Evolutionary conservation across 2,329 filamentous ascomycete species (phyloP).

Genomic region (Microdochium paspali): DNA sequence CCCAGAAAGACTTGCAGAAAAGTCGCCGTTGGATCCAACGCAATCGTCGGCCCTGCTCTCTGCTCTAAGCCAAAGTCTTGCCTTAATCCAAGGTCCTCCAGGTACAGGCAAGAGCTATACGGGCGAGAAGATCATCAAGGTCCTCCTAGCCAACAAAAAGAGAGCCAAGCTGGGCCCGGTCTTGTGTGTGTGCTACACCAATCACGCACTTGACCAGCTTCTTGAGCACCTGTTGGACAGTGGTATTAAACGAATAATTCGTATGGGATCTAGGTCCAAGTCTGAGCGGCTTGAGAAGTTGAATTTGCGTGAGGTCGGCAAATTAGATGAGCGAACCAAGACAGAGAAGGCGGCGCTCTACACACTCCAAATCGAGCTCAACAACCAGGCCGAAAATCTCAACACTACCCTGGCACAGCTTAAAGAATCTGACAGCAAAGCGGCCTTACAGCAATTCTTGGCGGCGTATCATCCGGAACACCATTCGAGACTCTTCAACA

Average conservation of each 20-base stretch:
- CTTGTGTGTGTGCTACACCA: conserved; percentile 41
- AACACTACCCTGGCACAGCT: not conserved
- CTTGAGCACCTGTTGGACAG: conserved; percentile 48
- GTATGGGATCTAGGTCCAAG: conserved; percentile 51
- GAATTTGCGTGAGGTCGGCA: conserved; percentile 35
- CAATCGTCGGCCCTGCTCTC: conserved; percentile 42
- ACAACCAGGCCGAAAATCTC: conserved; percentile 1
- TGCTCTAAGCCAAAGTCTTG: conserved; percentile 41
- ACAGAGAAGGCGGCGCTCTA: conserved; percentile 23
- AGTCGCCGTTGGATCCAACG: conserved; percentile 40
- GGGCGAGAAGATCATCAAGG: conserved; percentile 49
- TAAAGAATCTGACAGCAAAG: conserved; percentile 1
- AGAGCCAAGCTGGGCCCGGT: conserved; percentile 35
- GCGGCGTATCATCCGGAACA: conserved; percentile 8
- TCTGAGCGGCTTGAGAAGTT: conserved; percentile 37
- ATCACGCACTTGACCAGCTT: conserved; percentile 43
- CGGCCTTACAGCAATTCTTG: conserved; percentile 12
- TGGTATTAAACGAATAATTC: conserved; percentile 41
- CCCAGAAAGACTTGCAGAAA: conserved; percentile 13
- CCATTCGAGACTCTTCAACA: conserved; percentile 16
- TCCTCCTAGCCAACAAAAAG: conserved; percentile 33
- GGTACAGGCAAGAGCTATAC: conserved; percentile 60
- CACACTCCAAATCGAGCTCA: conserved; percentile 10
- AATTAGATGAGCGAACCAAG: conserved; percentile 23
- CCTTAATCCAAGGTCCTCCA: conserved; percentile 60